These are phyloP conservation scores for Rhizoctonia solani DNA, from an alignment of 1,284 basidiomycete species.

Conservation along the genomic window DNA sequence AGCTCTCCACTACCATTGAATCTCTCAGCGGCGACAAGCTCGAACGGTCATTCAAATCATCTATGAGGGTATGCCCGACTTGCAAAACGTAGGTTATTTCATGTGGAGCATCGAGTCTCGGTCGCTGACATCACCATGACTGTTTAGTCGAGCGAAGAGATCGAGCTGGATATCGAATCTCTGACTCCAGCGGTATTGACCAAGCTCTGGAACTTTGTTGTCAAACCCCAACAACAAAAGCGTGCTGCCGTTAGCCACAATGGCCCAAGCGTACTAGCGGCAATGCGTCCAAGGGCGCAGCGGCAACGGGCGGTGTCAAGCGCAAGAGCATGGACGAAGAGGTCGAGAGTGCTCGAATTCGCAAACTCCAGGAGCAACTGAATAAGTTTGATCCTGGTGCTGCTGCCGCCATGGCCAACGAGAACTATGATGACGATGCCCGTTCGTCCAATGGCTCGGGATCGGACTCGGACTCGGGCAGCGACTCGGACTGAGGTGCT, in stretches of 20 bases:
- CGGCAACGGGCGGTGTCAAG: slow-evolving; percentile 82
- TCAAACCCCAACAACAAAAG: slow-evolving; percentile 59
- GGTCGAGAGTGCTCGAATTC: slow-evolving; percentile 86
- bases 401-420: slow-evolving; percentile 45
- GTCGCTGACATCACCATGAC: slow-evolving; percentile 34
- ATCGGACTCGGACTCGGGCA: slow-evolving; percentile 58
- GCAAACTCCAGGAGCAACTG: slow-evolving; percentile 81
- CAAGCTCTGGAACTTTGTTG: slow-evolving; percentile 92
- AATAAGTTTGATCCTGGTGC: slow-evolving; percentile 49
- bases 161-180: slow-evolving; percentile 93
- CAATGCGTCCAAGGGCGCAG: slow-evolving; percentile 62
- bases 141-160: slow-evolving; percentile 90
- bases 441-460: slow-evolving; percentile 52
- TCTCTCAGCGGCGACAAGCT: slow-evolving; percentile 77
- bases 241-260: slow-evolving; percentile 33
- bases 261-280: slow-evolving; percentile 52
- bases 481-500: slow-evolving; percentile 80
- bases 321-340: slow-evolving; percentile 92
- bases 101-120: slow-evolving; percentile 1
- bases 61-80: slow-evolving; percentile 84
- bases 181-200: slow-evolving; percentile 82
- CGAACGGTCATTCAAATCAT: slow-evolving; percentile 89
- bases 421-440: slow-evolving; percentile 52
- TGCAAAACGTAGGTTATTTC: slow-evolving; percentile 69
- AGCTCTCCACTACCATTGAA: slow-evolving; percentile 89